Evolutionary conservation across 179 eudicot species (phyloP), one percentile per base, ranked within the genome.

Genomic region (Monotropa hypopitys): DNA sequence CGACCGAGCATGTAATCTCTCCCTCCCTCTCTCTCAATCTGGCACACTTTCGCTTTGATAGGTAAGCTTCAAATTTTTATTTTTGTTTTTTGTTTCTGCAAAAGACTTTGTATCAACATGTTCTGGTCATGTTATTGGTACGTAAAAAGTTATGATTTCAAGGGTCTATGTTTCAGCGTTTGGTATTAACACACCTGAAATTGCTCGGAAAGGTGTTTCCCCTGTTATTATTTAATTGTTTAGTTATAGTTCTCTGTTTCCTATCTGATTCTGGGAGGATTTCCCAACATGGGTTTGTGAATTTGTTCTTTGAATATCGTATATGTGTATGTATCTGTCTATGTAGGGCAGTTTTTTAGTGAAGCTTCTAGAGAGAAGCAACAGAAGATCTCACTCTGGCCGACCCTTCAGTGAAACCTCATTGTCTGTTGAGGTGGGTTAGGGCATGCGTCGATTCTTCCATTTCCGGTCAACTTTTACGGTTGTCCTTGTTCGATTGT

Each of bases 381-480:
- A 79, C 72, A 76, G 59, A 65, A 11, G 38, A 75, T 38, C 54
- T 70, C 74, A 83, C 73, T 83, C 88, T 85, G 88, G 88, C 86
- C 84, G 47, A 76, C 80, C 70, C 81, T 79, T 53, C 13, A 56
- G 73, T 56, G 32, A 70, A 69, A 73, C 28, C 49, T 57, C 70
- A 45, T 69, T n/a, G 56, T 54, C 77, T 61, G 43, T 49, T 72
- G 65, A 50, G 57, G 77, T 54, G 81, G 83, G 74, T 32, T 56
- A 20, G 66, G 62, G 70, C 33, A 54, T 7, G 40, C 40, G 16
- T 26, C 7, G 69, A 45, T 28, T 40, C 46, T 73, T 80, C 83
- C 11, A 23, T 79, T 69, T 68, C 53, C 11, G 43, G 33, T 61
- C 69, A 43, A 61, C 67, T 21, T 47, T 30, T 32, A 10, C 70